Evolutionary conservation across 768 basidiomycete genomes (phyloP), one percentile per base, ranked within the genome.

Genomic region (Auriculariales sp.): DNA sequence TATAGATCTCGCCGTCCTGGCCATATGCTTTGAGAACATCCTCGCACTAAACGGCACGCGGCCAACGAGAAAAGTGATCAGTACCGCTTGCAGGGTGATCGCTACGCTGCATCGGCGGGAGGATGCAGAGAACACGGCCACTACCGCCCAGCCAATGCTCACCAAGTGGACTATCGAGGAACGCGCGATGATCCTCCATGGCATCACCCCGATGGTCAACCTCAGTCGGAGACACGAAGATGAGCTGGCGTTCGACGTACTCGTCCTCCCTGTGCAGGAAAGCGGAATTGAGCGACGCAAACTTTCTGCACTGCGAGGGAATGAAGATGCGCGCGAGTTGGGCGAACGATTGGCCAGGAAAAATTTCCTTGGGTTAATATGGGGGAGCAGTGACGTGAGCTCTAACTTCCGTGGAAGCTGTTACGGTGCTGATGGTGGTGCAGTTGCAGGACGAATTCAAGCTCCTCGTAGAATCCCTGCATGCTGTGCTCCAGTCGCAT

Each of bases 311-410:
- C 55, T 76, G 49, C 63, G 39, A 35, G 35, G 54, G 45, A 33
- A 49, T 51, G 46, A 49, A 48, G 52, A n/a, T 30, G 31, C 47
- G 47, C 14, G 46, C 46, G 32, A 48, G 51, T 22, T 53, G 14
- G 28, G 34, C 12, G 42, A 32, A 31, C 24, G 24, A 22, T 22
- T 4, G 31, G 47, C 61, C 34, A 65, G 71, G 50, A 59, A 65
- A 15, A 62, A 63, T 33, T 64, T 89, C 22, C 74, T 83, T 46
- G 66, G 68, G 27, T 60, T 73, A 6, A 61, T 90, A 24, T 89
- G 88, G 77, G 76, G 77, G 52, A 76, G 74, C 52, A 57, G 68
- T 36, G 84, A 88, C 56, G 89, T 90, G 55, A 58, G 77, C 69
- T 31, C 28, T 49, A 17, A 36, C 22, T 47, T 11, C 14, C 28